phyloP scores from a whole-genome alignment of 345 rosid genomes.

The Brassica rapa region DNA sequence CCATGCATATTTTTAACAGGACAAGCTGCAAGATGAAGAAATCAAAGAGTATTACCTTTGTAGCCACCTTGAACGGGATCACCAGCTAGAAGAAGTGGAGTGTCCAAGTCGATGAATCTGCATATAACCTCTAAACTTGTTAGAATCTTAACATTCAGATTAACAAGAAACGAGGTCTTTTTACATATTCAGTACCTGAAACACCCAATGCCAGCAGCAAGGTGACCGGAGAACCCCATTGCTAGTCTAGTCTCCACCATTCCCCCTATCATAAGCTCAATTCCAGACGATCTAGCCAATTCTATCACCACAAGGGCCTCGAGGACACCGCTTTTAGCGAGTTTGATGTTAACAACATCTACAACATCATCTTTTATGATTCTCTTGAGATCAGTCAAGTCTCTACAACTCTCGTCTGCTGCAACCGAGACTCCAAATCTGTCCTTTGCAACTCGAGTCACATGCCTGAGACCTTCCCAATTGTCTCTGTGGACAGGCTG shows the following conservation, averaged over 20 bases:
- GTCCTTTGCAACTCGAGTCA: slow-evolving; percentile 60
- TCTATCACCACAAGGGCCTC: slow-evolving; percentile 81
- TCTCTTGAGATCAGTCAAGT: slow-evolving; percentile 65
- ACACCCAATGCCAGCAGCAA: slow-evolving; percentile 88
- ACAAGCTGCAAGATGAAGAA: neutral
- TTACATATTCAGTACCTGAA: slow-evolving; percentile 54
- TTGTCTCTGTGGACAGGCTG: slow-evolving; percentile 93
- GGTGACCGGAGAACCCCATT: slow-evolving; percentile 94
- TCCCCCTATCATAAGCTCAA: slow-evolving; percentile 88
- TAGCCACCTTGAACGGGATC: slow-evolving; percentile 92
- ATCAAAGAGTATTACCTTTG: slow-evolving; percentile 54
- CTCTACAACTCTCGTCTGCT: slow-evolving; percentile 93
- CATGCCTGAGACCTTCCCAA: slow-evolving; percentile 88
- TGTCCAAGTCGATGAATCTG: slow-evolving; percentile 87
- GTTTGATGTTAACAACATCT: slow-evolving; percentile 82
- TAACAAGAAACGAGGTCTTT: neutral
- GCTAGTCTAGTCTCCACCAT: slow-evolving; percentile 96
- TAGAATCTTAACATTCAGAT: neutral
- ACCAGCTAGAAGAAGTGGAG: slow-evolving; percentile 81
- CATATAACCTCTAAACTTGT: neutral
- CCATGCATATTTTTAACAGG: neutral
- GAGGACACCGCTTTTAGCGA: slow-evolving; percentile 75
- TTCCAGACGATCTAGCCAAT: slow-evolving; percentile 60
- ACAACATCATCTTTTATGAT: slow-evolving; percentile 62
- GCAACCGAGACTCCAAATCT: slow-evolving; percentile 81